Evolutionary conservation across 2,329 filamentous ascomycete genomes (phyloP).

Genomic region (Aspergillus sp.): DNA sequence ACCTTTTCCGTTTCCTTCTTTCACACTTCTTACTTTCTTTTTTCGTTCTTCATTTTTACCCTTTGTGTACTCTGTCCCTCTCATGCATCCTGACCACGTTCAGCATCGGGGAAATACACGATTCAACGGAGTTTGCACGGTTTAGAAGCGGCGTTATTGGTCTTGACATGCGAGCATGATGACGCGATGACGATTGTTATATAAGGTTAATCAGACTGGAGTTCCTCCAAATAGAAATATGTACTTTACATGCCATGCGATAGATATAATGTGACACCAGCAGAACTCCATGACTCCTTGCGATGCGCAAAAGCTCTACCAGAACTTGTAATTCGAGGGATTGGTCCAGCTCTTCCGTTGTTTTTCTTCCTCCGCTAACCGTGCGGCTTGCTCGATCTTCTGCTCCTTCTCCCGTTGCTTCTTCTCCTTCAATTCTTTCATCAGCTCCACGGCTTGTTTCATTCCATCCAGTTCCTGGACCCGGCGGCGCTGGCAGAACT

Average conservation of each 20-base stretch:
- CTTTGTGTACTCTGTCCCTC: neutral
- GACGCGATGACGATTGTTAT: conserved; percentile 3
- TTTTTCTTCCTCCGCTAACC: conserved; percentile 39
- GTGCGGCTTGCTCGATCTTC: conserved; percentile 37
- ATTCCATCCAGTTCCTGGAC: conserved; percentile 77
- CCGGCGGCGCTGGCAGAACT: conserved; percentile 77
- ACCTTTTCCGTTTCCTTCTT: neutral
- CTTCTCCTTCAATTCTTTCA: conserved; percentile 70
- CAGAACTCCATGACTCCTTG: conserved; percentile 34
- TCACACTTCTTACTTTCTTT: conserved; percentile 1
- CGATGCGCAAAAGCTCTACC: conserved; percentile 34
- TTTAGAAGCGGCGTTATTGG: conserved; percentile 8
- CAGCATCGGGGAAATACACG: neutral
- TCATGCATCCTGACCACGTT: neutral
- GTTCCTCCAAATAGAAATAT: conserved; percentile 17
- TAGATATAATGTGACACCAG: conserved; percentile 23
- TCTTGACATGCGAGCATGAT: conserved; percentile 15
- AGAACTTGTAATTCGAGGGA: conserved; percentile 48
- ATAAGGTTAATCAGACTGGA: conserved; percentile 8
- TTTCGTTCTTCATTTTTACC: neutral
- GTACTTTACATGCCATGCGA: conserved; percentile 24
- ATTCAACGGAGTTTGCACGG: conserved; percentile 4
- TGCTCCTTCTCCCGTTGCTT: conserved; percentile 54
- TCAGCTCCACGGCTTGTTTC: conserved; percentile 79
- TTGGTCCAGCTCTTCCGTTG: conserved; percentile 45